A percentile compares a stretch with the other conserved stretches of the same genome.
Evolutionary conservation across 192 early-diverging fungal species (phyloP).

Genomic region (Coemansia sp.): DNA sequence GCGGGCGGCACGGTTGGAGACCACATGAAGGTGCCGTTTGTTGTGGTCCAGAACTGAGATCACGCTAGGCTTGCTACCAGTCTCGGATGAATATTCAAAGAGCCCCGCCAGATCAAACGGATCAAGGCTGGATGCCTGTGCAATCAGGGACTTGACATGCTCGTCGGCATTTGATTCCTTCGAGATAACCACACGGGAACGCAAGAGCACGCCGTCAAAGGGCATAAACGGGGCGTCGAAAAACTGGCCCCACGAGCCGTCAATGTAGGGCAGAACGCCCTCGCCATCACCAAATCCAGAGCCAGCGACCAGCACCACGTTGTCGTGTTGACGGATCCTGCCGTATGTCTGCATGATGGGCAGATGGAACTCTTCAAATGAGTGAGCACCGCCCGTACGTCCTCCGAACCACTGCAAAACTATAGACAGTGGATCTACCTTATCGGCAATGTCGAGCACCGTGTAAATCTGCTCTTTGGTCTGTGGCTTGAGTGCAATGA

Average conservation of each 20-base stretch:
- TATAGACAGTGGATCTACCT: conserved; percentile 71
- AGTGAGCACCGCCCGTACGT: conserved; percentile 90
- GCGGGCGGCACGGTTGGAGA: conserved; percentile 84
- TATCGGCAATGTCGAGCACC: conserved; percentile 76
- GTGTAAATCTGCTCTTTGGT: conserved; percentile 71
- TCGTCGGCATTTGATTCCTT: conserved; percentile 70
- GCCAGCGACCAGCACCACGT: conserved; percentile 87
- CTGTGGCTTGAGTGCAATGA: conserved; percentile 84
- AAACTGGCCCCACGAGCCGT: conserved; percentile 79
- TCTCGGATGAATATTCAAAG: conserved; percentile 75
- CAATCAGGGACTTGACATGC: conserved; percentile 81
- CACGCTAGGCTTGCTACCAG: conserved; percentile 81
- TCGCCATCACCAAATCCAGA: conserved; percentile 86
- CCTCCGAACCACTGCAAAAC: conserved; percentile 96
- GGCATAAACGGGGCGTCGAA: conserved; percentile 85
- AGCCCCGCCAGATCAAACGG: conserved; percentile 77
- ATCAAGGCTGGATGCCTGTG: conserved; percentile 71
- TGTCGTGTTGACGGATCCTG: conserved; percentile 75
- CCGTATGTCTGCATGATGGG: conserved; percentile 83
- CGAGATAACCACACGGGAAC: conserved; percentile 88
- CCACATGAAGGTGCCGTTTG: conserved; percentile 87
- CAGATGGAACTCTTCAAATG: conserved; percentile 89
- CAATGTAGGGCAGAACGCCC: conserved; percentile 82
- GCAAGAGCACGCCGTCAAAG: conserved; percentile 88
- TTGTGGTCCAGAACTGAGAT: conserved; percentile 84